These are phyloP conservation scores for Sicyos edulis DNA, from an alignment of 306 rosid species.

Conservation along the genomic window DNA sequence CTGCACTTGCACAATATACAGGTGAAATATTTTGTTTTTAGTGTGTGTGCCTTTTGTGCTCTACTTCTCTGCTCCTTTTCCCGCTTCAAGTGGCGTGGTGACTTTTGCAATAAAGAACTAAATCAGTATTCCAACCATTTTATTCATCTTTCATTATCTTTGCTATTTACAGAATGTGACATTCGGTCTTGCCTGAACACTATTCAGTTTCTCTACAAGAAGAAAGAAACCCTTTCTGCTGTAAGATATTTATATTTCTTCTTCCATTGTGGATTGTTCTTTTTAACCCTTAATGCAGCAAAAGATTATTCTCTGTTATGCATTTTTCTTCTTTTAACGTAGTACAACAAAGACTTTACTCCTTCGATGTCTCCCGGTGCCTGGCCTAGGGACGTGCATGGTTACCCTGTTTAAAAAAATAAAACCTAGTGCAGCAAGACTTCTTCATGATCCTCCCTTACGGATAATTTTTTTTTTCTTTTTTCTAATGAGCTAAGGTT, in stretches of 20 bases:
- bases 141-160: conserved; percentile 15
- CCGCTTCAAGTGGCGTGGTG: background rate
- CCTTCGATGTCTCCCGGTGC: too few relatives aligned
- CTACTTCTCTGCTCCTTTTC: background rate
- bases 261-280: conserved; percentile 4
- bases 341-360: too few relatives aligned
- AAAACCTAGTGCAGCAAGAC: conserved; percentile 60
- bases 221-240: conserved; percentile 66
- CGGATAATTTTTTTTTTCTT: background rate
- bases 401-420: too few relatives aligned
- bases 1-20: conserved; percentile 76
- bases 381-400: too few relatives aligned
- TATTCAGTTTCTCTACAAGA: conserved; percentile 83
- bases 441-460: conserved; percentile 5
- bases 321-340: too few relatives aligned
- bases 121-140: conserved; percentile 6
- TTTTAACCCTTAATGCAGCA: conserved; percentile 50
- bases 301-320: conserved; percentile 27
- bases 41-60: background rate
- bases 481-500: background rate
- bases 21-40: conserved; percentile 38
- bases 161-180: conserved; percentile 65
- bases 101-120: background rate
- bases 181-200: conserved; percentile 97
- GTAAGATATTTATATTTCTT: conserved; percentile 41